Base-by-base conservation (phyloP, 23 red algal genomes). In the Gracilaria vermiculophylla region DNA sequence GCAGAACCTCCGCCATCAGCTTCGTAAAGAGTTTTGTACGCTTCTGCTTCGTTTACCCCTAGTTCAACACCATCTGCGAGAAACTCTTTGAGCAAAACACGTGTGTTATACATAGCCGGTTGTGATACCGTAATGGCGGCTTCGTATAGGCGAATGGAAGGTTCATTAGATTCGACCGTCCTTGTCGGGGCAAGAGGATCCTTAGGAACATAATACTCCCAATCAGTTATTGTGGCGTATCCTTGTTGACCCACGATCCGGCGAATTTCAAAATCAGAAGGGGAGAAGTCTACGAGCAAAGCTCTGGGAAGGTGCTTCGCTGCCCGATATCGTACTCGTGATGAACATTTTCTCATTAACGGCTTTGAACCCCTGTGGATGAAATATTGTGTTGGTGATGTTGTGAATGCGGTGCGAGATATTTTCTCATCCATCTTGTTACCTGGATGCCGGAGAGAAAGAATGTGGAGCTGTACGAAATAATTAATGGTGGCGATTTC, bases 31-130 rank as follows among this genome's bases (percentile, higher is more conserved):
- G 25, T 52, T 58, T 95, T 67, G 43, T 95, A 95, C 24, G 77
- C 85, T 78, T 95, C 85, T 37, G 93, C 93, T 62, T 95, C 93
- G 69, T 44, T 76, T 8, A 95, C 79, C 24, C 75, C 93, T 15
- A 95, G 42, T 33, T 82, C 85, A 35, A 83, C 73, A 34, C 86
- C 93, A 35, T 77, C 81, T 2, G 66, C 40, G 1, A 95, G 67
- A 60, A 95, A 95, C 67, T 95, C 93, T 74, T 95, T 95, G 35
- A 95, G 70, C 42, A 90, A n/a, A 51, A 95, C 93, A 9, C 93
- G 78, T 48, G 93, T 58, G 62, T 95, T 95, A 52, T 29, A 77
- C 43, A 83, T 79, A 31, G 41, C 17, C 1, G 81, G 81, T 15
- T 50, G 50, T 14, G 62, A 54, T 20, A 54, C 40, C n/a, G 71